phyloP scores from a whole-genome alignment of 2,329 filamentous ascomycete species.

The Paracoccidioides brasiliensis region DNA sequence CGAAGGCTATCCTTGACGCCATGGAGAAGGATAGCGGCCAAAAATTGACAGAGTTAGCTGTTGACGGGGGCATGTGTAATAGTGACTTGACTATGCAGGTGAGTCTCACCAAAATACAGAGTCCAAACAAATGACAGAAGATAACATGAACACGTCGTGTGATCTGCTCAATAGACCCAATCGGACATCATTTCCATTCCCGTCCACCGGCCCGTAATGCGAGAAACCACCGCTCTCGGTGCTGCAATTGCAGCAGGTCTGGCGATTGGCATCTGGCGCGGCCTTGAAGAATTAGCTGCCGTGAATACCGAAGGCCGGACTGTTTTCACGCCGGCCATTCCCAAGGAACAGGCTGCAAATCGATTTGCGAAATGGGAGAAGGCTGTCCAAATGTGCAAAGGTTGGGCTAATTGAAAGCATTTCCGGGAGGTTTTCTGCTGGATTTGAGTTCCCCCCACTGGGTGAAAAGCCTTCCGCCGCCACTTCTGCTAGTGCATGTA shows the following conservation, averaged over 20 bases:
- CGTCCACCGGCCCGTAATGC: conserved; percentile 74
- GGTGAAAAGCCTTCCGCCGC: neutral
- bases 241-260: conserved; percentile 82
- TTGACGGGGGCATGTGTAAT: conserved; percentile 83
- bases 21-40: conserved; percentile 81
- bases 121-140: neutral
- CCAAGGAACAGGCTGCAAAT: conserved; percentile 42
- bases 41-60: conserved; percentile 59
- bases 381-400: conserved; percentile 66
- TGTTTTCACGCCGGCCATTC: conserved; percentile 56
- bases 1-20: conserved; percentile 78
- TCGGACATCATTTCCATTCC: conserved; percentile 75
- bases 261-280: conserved; percentile 64
- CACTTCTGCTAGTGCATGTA: neutral
- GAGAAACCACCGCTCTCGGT: conserved; percentile 78
- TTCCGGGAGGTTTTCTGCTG: neutral
- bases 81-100: conserved; percentile 79
- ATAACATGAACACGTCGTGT: neutral
- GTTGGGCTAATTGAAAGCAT: conserved; percentile 39
- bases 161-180: conserved; percentile 46
- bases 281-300: conserved; percentile 57
- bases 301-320: conserved; percentile 59
- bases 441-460: neutral
- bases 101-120: conserved; percentile 14
- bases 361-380: conserved; percentile 62